Evolutionary conservation across 768 basidiomycete species (phyloP).

Genomic region (Leccinum subgranulosum): DNA sequence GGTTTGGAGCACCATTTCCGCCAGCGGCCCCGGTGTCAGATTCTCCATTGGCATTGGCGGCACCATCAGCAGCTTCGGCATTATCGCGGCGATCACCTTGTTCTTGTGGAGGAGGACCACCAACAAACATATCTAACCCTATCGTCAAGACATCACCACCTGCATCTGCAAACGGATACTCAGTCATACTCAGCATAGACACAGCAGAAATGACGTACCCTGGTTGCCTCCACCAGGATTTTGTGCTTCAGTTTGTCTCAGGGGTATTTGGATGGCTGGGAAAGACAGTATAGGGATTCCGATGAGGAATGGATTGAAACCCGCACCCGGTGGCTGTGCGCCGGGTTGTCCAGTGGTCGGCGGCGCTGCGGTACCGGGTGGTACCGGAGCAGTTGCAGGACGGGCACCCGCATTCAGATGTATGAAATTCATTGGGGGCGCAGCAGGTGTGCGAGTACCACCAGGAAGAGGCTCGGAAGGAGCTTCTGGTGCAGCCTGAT

Average conservation of each 20-base stretch:
- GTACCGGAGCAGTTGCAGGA: not conserved
- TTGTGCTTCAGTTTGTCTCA: slow-evolving; percentile 10
- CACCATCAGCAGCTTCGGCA: slow-evolving; percentile 2
- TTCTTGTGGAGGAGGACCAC: slow-evolving; percentile 13
- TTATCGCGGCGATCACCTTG: slow-evolving; percentile 11
- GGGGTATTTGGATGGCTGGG: slow-evolving; percentile 25
- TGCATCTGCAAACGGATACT: slow-evolving; percentile 9
- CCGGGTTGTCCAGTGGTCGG: slow-evolving; percentile 7
- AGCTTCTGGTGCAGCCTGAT: slow-evolving; percentile 3
- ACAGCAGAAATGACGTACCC: slow-evolving; percentile 14
- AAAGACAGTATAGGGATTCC: slow-evolving; percentile 28
- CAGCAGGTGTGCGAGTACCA: not conserved
- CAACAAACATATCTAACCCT: slow-evolving; percentile 40
- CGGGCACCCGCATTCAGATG: not conserved
- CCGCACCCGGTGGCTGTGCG: slow-evolving; percentile 1
- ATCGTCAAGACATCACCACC: slow-evolving; percentile 34
- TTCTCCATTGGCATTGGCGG: not conserved
- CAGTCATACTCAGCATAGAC: slow-evolving; percentile 17
- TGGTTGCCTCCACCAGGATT: slow-evolving; percentile 16
- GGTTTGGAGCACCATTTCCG: slow-evolving; percentile 16
- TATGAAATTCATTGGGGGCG: not conserved
- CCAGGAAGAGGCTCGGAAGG: slow-evolving; percentile 4
- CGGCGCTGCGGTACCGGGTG: not conserved
- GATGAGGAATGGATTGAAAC: slow-evolving; percentile 19
- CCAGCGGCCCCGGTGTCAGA: slow-evolving; percentile 10